Base-by-base conservation (phyloP, 768 basidiomycete genomes). In the Cyclocybe cylindracea region DNA sequence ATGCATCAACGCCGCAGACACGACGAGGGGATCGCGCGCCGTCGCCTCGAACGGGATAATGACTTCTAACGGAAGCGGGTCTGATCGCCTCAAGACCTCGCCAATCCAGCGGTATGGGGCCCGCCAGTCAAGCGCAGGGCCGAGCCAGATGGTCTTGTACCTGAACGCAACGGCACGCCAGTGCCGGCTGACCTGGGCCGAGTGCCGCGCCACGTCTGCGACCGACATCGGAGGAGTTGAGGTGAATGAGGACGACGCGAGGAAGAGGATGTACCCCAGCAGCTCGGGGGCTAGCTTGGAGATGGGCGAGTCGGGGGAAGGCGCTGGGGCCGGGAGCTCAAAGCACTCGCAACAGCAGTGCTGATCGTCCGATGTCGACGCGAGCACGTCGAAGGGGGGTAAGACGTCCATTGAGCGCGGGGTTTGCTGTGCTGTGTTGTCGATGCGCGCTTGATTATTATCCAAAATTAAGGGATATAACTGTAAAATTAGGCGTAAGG, bases 41-140 rank as follows among this genome's bases (percentile, higher is more conserved):
- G 55, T 45, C 34, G 56, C 61, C 19, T 54, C 51, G 19, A 50
- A 19, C 18, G 59, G 61, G 38, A 63, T 55, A 33, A 55, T 33
- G 2, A 54, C 53, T 36, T 57, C 55, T 16, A 63, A 39, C 1
- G 55, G 55, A 33, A 55, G 53, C 6, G 59, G 57, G 34, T 49
- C 44, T 10, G 61, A 63, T 16, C 61, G 55, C 44, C 53, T 24
- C 29, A 63, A 46, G 8, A 63, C 56, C 14, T 48, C 39, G 8
- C 51, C 42, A 10, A 61, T 24, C 61, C 61, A 63, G 10, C 53
- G 14, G 34, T 53, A 51, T 6, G 53, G 44, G 8, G 61, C 56
- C 42, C 48, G 54, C 61, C 61, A 63, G 42, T 55, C 46, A 33
- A 61, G 57, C 11, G 54, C 57, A 9, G 54, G 54, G 11, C 55